Evolutionary conservation across 495 filamentous ascomycete species (phyloP).

Genomic region (Letharia lupina): DNA sequence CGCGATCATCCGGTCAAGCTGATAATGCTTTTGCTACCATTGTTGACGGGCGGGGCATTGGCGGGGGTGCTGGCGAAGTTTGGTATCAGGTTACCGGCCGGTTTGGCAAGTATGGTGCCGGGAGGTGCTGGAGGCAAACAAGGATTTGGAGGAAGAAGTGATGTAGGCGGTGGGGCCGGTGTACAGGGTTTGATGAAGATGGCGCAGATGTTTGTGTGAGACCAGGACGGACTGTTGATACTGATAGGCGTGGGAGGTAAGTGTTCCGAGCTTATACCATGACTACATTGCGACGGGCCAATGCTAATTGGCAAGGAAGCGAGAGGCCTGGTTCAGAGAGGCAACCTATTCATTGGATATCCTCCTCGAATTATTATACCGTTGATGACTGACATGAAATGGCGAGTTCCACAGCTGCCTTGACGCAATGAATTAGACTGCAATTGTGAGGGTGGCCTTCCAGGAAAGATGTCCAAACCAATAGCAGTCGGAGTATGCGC

Average conservation of each 20-base stretch:
- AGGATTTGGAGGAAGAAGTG: constrained; percentile 16
- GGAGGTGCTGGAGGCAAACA: constrained; percentile 22
- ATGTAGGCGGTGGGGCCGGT: constrained; percentile 25
- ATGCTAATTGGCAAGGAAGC: neutral
- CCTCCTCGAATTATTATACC: neutral
- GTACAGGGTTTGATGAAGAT: constrained; percentile 47
- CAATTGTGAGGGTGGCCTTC: neutral
- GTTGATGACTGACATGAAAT: neutral
- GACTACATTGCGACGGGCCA: neutral
- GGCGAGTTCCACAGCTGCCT: neutral
- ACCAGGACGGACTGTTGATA: neutral
- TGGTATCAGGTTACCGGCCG: constrained; percentile 61
- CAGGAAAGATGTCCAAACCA: neutral
- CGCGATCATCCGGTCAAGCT: constrained; percentile 74
- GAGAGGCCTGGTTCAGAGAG: neutral
- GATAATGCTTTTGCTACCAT: constrained; percentile 73
- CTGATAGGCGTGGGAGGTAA: neutral
- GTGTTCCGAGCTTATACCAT: neutral
- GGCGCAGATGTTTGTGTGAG: constrained; percentile 58
- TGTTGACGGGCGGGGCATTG: constrained; percentile 73
- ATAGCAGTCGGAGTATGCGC: neutral
- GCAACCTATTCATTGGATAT: neutral
- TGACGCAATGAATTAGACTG: neutral
- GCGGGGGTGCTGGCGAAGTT: constrained; percentile 62
- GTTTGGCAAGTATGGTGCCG: constrained; percentile 48